Percentiles rank a stretch among this genome's conserved stretches.
Evolutionary conservation across 2,329 filamentous ascomycete genomes (phyloP).

Genomic region (Sporothrix mexicana): DNA sequence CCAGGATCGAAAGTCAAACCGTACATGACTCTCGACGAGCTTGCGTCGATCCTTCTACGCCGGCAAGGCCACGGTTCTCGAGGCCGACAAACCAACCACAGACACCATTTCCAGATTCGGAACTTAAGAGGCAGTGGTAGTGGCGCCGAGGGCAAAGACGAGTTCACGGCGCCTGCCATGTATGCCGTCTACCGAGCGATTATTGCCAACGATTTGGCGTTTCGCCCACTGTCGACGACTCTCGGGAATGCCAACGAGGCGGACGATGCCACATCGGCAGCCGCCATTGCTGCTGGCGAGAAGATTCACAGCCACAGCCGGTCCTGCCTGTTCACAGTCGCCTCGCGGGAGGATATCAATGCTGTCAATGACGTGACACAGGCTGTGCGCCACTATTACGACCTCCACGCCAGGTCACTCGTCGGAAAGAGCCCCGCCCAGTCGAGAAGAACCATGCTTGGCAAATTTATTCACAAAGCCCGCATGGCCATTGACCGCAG

Average conservation of each 20-base stretch:
- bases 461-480: slow-evolving; percentile 57
- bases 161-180: slow-evolving; percentile 56
- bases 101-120: slow-evolving; percentile 25
- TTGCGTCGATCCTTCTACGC: slow-evolving; percentile 53
- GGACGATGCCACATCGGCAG: slow-evolving; percentile 2
- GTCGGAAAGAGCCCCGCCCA: not conserved
- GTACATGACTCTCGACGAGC: slow-evolving; percentile 57
- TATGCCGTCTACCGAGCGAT: slow-evolving; percentile 75
- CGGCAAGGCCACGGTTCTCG: not conserved
- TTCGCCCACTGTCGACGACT: slow-evolving; percentile 53
- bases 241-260: slow-evolving; percentile 46
- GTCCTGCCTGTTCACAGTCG: slow-evolving; percentile 66
- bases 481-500: slow-evolving; percentile 57
- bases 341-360: slow-evolving; percentile 59
- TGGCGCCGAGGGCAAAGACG: slow-evolving; percentile 44
- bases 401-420: slow-evolving; percentile 38
- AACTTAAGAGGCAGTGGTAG: slow-evolving; percentile 40
- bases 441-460: slow-evolving; percentile 43
- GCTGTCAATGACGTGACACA: slow-evolving; percentile 57
- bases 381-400: slow-evolving; percentile 61
- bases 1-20: not conserved
- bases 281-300: slow-evolving; percentile 40
- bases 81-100: not conserved
- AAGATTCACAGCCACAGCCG: slow-evolving; percentile 47
- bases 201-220: slow-evolving; percentile 63